phyloP scores from a whole-genome alignment of 2,329 filamentous ascomycete species.

The Penicillium sp. region DNA sequence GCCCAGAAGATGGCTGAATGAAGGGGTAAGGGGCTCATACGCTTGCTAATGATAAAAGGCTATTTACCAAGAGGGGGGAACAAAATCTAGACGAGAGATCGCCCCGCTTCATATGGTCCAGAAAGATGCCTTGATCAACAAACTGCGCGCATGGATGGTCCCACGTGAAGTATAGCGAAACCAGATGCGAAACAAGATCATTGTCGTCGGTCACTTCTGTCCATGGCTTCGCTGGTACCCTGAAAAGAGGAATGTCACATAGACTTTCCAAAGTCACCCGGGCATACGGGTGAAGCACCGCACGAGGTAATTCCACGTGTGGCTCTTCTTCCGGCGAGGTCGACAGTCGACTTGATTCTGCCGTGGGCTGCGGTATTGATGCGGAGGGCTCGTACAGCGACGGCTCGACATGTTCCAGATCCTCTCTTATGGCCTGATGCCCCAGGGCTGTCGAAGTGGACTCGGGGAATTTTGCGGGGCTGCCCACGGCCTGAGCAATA shows the following conservation, averaged over 20 bases:
- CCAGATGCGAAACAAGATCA: constrained; percentile 74
- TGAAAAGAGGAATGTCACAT: constrained; percentile 38
- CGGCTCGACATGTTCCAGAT: constrained; percentile 5
- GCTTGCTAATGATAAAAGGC: constrained; percentile 67
- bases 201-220: constrained; percentile 76
- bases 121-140: constrained; percentile 75
- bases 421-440: constrained; percentile 10
- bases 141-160: constrained; percentile 85
- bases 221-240: constrained; percentile 57
- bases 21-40: constrained; percentile 26
- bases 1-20: too few species aligned
- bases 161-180: constrained; percentile 94
- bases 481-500: constrained; percentile 29
- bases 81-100: constrained; percentile 68
- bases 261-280: constrained; percentile 35
- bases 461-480: constrained; percentile 23
- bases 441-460: constrained; percentile 10
- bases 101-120: constrained; percentile 51
- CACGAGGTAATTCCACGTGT: not conserved
- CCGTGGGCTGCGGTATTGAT: constrained; percentile 9
- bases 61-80: constrained; percentile 81
- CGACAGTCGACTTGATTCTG: constrained; percentile 12
- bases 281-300: constrained; percentile 22
- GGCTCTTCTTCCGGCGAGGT: constrained; percentile 10
- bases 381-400: not conserved